phyloP scores from a whole-genome alignment of 176 grass and related monocot genomes.

The Poa annua region DNA sequence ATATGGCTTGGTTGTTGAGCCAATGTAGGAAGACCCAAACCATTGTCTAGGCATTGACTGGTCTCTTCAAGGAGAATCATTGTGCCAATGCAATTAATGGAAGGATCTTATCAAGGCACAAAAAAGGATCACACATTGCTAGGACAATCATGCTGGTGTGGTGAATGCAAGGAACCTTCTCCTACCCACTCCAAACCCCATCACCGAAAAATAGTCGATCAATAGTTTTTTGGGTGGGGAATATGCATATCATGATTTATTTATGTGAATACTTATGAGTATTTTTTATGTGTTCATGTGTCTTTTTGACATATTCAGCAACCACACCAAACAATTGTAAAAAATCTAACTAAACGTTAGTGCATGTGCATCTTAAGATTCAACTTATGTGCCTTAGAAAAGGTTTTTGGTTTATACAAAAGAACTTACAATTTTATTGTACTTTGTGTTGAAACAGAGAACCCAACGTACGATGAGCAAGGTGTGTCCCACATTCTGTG shows the following conservation, averaged over 20 bases:
- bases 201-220: background rate
- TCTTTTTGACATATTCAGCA: background rate
- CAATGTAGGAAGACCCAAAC: background rate
- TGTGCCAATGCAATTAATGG: background rate
- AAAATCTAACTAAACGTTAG: background rate
- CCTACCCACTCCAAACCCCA: background rate
- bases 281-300: background rate
- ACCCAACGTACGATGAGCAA: slow-evolving; percentile 40
- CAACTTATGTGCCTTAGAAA: background rate
- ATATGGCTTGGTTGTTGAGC: background rate
- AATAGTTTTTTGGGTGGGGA: background rate
- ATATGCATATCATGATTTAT: background rate
- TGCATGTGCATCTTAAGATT: background rate
- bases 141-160: background rate
- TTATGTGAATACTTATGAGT: background rate
- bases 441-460: slow-evolving; percentile 44
- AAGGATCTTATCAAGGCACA: background rate
- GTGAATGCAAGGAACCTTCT: background rate
- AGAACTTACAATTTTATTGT: background rate
- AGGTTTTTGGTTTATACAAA: background rate
- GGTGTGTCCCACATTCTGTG: slow-evolving; percentile 44
- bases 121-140: background rate
- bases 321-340: background rate
- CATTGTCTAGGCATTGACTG: fast-evolving
- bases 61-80: background rate